A percentile compares a stretch with the other conserved stretches of the same genome.
These are phyloP conservation scores for Aspergillus avenaceus DNA, from an alignment of 495 filamentous ascomycete species.

Conservation along the genomic window DNA sequence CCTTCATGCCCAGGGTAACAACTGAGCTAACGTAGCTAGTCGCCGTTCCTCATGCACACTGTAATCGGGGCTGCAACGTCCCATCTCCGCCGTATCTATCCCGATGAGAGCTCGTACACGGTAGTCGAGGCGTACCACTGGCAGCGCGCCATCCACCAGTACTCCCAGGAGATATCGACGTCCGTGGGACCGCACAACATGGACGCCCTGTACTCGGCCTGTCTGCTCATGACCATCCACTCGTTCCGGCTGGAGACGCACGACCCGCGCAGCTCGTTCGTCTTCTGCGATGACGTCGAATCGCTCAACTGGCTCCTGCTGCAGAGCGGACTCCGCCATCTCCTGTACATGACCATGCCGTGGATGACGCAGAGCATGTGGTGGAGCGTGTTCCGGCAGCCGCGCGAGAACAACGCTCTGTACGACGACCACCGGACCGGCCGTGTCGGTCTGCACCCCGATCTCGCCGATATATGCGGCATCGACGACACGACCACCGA, in stretches of 20 bases:
- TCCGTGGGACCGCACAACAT: constrained; percentile 31
- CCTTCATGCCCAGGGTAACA: too few relatives aligned
- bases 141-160: constrained; percentile 37
- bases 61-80: constrained; percentile 36
- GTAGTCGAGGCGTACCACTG: constrained; percentile 40
- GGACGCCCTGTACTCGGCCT: constrained; percentile 42
- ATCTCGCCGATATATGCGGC: constrained; percentile 34
- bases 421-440: constrained; percentile 31
- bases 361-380: constrained; percentile 38
- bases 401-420: constrained; percentile 16
- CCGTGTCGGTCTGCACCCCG: constrained; percentile 29
- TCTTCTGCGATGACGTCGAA: constrained; percentile 30
- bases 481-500: constrained; percentile 33
- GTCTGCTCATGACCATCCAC: constrained; percentile 36
- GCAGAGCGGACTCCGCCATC: constrained; percentile 35
- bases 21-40: constrained; percentile 26
- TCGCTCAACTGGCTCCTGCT: constrained; percentile 41
- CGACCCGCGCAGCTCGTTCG: constrained; percentile 39
- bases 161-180: constrained; percentile 27
- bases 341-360: constrained; percentile 26
- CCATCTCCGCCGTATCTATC: constrained; percentile 33
- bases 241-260: constrained; percentile 32
- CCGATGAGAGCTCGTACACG: constrained; percentile 24
- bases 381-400: constrained; percentile 30
- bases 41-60: constrained; percentile 46